These are phyloP conservation scores for Penicillium sumatraense DNA, from an alignment of 2,329 filamentous ascomycete species.

Conservation along the genomic window DNA sequence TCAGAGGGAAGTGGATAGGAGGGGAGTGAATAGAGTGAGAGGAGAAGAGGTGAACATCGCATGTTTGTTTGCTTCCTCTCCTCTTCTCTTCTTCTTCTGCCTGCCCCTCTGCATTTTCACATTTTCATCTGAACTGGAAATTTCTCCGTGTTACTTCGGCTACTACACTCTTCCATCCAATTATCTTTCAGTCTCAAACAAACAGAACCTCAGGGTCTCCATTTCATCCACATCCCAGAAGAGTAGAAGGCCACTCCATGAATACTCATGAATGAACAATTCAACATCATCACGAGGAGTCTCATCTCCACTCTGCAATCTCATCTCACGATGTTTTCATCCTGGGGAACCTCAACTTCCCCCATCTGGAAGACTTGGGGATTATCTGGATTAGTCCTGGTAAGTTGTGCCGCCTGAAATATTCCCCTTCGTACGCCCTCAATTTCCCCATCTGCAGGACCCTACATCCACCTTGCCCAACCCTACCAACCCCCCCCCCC, in stretches of 20 bases:
- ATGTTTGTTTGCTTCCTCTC: too few species aligned
- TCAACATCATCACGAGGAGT: conserved; percentile 5
- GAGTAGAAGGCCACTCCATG: conserved; percentile 11
- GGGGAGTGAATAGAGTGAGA: too few species aligned
- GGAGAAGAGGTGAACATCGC: not conserved
- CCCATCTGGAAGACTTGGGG: conserved; percentile 22
- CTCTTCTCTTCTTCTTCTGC: not conserved
- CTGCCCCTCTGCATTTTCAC: not conserved
- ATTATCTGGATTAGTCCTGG: conserved; percentile 20
- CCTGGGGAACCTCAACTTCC: conserved; percentile 9
- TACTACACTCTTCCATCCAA: not conserved
- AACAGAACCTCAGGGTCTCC: not conserved
- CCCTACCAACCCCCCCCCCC: not conserved
- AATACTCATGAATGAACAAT: conserved; percentile 13
- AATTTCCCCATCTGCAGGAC: conserved; percentile 16
- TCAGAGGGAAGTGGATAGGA: not conserved
- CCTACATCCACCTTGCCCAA: conserved; percentile 6
- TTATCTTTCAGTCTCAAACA: not conserved
- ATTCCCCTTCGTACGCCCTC: conserved; percentile 11
- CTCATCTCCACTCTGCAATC: not conserved
- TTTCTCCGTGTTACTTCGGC: not conserved
- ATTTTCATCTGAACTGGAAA: not conserved
- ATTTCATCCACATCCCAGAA: not conserved
- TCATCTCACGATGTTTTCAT: conserved; percentile 12
- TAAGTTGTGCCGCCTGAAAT: conserved; percentile 30